A percentile compares a stretch with the other conserved stretches of the same genome.
Evolutionary conservation across 805 yeast species (phyloP).

Genomic region (Spencermartinsiella europaea): DNA sequence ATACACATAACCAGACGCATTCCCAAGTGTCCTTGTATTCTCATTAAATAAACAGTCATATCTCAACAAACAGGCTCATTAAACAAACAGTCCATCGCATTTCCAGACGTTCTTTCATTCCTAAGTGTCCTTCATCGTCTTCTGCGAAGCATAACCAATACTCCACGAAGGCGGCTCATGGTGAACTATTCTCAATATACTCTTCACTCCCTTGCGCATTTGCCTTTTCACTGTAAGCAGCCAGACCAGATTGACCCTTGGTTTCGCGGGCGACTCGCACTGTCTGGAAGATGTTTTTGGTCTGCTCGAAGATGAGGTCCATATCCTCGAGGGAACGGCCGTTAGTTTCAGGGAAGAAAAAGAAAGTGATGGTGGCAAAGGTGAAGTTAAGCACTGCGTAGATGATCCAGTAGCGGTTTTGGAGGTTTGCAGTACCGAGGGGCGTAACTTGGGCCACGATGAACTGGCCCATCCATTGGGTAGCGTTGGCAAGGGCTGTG

Average conservation of each 20-base stretch:
- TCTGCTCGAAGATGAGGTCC: conserved; percentile 29
- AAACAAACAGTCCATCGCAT: no score
- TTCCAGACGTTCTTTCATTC: no score
- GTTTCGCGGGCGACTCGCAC: conserved; percentile 1
- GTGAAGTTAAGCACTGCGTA: conserved; percentile 9
- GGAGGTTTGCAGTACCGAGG: conserved; percentile 36
- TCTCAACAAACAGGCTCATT: no score
- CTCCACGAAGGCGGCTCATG: no score
- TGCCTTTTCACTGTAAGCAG: conserved; percentile 8
- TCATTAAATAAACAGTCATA: no score
- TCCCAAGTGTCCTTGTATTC: no score
- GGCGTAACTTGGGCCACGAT: conserved; percentile 65
- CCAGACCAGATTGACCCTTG: neutral
- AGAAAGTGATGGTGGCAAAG: conserved; percentile 34
- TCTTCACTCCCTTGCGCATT: neutral
- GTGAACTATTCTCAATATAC: neutral
- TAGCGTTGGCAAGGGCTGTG: conserved; percentile 55
- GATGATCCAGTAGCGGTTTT: conserved; percentile 41
- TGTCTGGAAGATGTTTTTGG: neutral
- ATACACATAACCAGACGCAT: no score
- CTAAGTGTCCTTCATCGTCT: no score
- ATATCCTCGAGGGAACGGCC: conserved; percentile 45
- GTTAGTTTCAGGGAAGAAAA: conserved; percentile 42
- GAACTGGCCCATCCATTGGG: conserved; percentile 59
- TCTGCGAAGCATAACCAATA: no score